Evolutionary conservation across 495 filamentous ascomycete species (phyloP), one percentile per base, ranked within the genome.

Genomic region (Penicillium roqueforti): DNA sequence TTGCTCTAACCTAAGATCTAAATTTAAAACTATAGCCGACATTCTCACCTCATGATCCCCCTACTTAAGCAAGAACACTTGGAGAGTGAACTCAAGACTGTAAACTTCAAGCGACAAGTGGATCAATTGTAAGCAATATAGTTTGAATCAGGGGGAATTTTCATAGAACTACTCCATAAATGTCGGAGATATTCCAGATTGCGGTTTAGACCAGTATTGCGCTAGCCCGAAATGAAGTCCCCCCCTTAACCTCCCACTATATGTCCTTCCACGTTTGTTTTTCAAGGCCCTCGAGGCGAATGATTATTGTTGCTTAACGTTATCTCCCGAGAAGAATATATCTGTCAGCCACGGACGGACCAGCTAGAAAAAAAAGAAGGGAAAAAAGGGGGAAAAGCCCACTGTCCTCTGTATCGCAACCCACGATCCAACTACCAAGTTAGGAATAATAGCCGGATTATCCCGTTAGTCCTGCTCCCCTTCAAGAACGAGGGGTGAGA

Each of bases 111-210:
- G 25, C 38, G 36, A 28, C 8, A 3, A 36, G 49, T 37, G 51
- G 40, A 50, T 29, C 14, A 43, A 48, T 37, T 25, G 38, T 53
- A 38, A 47, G 18, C n/a, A 53, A 56, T 57, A 63, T 56, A 57
- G 36, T 66, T 63, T 58, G 41, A 18, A 32, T 55, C 57, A 57
- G 42, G 40, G 45, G 52, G 16, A n/a, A 44, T 22, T 53, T 25
- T 37, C 34, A 47, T 25, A n/a, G 28, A 26, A 32, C 6, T 18
- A 32, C 6, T 18, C 29, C 6, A 45, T 16, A 49, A 14, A 7
- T 36, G 31, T 18, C 63, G 63, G 63, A 62, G 61, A 38, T 59
- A 55, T 67, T 67, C 50, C 63, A 59, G 58, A 61, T 64, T 59
- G 38, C 39, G 61, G 63, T 44, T 55, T 64, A 64, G 63, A 55